These are phyloP conservation scores for Fusarium avenaceum DNA, from an alignment of 2,329 filamentous ascomycete species.

Conservation along the genomic window DNA sequence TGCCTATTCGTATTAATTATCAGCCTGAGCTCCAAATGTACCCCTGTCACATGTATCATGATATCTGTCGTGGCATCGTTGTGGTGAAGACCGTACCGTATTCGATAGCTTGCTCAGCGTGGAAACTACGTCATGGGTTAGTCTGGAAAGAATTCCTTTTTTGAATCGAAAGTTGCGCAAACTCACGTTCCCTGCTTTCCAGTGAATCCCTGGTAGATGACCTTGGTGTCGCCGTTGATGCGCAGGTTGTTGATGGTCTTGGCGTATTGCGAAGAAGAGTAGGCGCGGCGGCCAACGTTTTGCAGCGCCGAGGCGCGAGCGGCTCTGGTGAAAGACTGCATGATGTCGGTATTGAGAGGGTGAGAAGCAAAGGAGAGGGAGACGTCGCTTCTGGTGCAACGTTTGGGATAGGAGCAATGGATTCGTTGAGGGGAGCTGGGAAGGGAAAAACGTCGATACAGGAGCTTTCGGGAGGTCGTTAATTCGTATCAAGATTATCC, in stretches of 20 bases:
- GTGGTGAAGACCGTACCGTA: conserved; percentile 77
- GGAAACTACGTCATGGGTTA: conserved; percentile 75
- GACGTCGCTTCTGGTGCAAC: conserved; percentile 33
- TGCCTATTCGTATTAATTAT: conserved; percentile 69
- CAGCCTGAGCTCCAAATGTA: conserved; percentile 40
- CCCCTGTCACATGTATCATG: conserved; percentile 48
- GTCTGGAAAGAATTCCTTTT: background rate
- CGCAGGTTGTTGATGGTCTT: conserved; percentile 86
- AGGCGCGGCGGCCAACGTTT: conserved; percentile 76
- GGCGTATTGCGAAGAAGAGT: conserved; percentile 81
- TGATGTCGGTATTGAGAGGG: conserved; percentile 60
- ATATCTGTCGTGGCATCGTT: conserved; percentile 43
- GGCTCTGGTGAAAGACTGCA: conserved; percentile 87
- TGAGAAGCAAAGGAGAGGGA: conserved; percentile 20
- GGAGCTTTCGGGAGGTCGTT: conserved; percentile 44
- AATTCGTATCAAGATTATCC: conserved; percentile 51
- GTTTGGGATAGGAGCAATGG: conserved; percentile 35
- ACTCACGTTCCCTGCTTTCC: conserved; percentile 95
- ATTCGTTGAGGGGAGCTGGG: conserved; percentile 39
- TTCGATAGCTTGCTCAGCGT: conserved; percentile 97
- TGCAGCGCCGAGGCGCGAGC: conserved; percentile 77
- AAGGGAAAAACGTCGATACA: conserved; percentile 49
- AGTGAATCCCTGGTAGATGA: conserved; percentile 97
- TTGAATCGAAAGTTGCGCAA: background rate
- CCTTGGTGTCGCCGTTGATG: conserved; percentile 93